Conservation (phyloP, 768 basidiomycete species). For the Auricularia cornea region DNA sequence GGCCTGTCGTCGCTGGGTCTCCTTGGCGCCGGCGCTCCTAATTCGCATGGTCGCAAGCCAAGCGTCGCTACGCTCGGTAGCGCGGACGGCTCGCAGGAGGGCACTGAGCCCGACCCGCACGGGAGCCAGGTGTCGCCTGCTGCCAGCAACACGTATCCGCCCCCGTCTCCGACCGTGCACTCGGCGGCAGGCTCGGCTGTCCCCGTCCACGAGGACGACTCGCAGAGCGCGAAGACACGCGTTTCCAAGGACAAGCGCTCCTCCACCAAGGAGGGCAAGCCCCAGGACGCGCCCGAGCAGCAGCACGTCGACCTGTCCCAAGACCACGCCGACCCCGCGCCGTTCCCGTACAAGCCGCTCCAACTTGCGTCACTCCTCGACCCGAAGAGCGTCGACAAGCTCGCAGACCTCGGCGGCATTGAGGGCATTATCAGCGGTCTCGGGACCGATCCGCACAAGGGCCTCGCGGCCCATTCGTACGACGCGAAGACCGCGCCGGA, state of each 20-base stretch:
- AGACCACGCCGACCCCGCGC: conserved; percentile 47
- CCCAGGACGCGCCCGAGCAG: conserved; percentile 12
- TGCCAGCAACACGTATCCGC: conserved; percentile 26
- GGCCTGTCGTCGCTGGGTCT: conserved; percentile 47
- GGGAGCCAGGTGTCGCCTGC: conserved; percentile 20
- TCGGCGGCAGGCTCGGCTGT: conserved; percentile 12
- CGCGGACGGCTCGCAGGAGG: conserved; percentile 33
- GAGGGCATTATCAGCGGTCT: conserved; percentile 60
- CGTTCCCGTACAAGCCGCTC: conserved; percentile 67
- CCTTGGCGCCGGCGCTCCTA: conserved; percentile 29
- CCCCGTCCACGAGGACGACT: conserved; percentile 3
- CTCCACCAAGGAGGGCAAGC: conserved; percentile 10
- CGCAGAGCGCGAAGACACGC: background rate
- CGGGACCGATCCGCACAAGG: conserved; percentile 46
- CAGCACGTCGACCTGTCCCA: conserved; percentile 31
- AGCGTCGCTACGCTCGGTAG: conserved; percentile 51
- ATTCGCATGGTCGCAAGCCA: conserved; percentile 38
- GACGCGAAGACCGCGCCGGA: conserved; percentile 14
- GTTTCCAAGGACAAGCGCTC: conserved; percentile 18
- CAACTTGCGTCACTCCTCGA: conserved; percentile 81
- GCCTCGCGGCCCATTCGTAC: conserved; percentile 20
- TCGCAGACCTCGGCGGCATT: conserved; percentile 65
- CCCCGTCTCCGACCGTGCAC: conserved; percentile 29
- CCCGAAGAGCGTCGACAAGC: conserved; percentile 66
- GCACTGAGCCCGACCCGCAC: conserved; percentile 42